Evolutionary conservation across 805 yeast species (phyloP).

Genomic region (Saccharomycopsis guyanensis): DNA sequence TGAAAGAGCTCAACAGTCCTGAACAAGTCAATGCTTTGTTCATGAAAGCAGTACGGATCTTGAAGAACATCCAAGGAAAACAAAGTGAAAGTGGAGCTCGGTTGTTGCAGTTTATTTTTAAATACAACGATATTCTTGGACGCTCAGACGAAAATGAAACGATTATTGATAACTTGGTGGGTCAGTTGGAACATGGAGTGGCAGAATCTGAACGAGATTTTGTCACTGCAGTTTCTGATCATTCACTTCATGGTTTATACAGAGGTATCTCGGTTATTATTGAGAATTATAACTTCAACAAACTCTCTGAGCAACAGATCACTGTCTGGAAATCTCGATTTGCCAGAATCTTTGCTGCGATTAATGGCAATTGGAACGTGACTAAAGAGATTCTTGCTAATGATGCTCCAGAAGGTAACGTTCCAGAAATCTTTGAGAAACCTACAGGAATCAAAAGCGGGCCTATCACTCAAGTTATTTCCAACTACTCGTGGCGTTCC

Average conservation of each 20-base stretch:
- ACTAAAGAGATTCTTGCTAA: constrained; percentile 42
- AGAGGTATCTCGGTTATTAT: constrained; percentile 47
- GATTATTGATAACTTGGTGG: constrained; percentile 25
- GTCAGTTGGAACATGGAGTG: constrained; percentile 30
- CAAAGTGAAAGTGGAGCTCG: constrained; percentile 77
- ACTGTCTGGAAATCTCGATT: constrained; percentile 5
- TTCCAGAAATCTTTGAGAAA: constrained; percentile 40
- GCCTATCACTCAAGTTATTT: constrained; percentile 37
- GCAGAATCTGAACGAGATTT: constrained; percentile 30
- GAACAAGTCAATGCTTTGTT: constrained; percentile 20
- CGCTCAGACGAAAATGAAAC: constrained; percentile 8
- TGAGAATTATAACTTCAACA: constrained; percentile 24
- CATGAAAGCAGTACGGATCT: constrained; percentile 27
- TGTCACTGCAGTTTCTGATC: constrained; percentile 35
- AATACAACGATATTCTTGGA: constrained; percentile 26
- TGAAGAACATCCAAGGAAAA: constrained; percentile 36
- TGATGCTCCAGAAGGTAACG: constrained; percentile 65
- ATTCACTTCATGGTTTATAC: constrained; percentile 64
- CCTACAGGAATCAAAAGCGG: constrained; percentile 14
- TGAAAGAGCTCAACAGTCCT: constrained; percentile 23
- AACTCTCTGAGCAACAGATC: constrained; percentile 1
- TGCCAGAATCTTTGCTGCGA: constrained; percentile 17
- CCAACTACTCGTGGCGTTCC: constrained; percentile 76
- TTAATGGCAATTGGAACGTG: constrained; percentile 37
- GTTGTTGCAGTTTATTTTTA: constrained; percentile 44